Percentiles rank a stretch among this genome's conserved stretches.
Conservation (phyloP, 352 stramenopile genomes). For the Phytophthora megakarya region DNA sequence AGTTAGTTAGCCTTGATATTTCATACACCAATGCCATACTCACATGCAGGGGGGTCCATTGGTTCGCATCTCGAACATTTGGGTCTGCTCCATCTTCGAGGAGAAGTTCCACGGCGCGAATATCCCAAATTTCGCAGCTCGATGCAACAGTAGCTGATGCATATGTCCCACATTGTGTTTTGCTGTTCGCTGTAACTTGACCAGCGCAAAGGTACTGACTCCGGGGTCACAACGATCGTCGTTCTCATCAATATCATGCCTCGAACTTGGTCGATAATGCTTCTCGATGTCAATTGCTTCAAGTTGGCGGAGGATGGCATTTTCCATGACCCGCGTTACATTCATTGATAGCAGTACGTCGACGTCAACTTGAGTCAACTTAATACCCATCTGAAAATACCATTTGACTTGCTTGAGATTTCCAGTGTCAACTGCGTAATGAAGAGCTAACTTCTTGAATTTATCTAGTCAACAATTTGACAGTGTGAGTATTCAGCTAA, state of each 20-base stretch:
- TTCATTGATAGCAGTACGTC: conserved; percentile 41
- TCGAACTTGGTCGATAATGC: conserved; percentile 12
- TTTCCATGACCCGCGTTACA: conserved; percentile 28
- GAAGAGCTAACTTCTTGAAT: conserved; percentile 50
- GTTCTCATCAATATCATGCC: background rate
- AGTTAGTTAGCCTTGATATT: background rate
- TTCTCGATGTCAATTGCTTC: conserved; percentile 46
- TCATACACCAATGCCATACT: conserved; percentile 8
- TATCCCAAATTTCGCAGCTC: conserved; percentile 54
- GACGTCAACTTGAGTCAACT: conserved; percentile 39
- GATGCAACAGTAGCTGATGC: conserved; percentile 48
- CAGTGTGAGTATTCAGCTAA: background rate
- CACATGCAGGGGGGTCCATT: conserved; percentile 69
- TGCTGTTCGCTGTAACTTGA: conserved; percentile 38
- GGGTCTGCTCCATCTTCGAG: conserved; percentile 45
- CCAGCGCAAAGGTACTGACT: conserved; percentile 44
- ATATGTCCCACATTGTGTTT: conserved; percentile 28
- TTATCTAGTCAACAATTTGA: conserved; percentile 26
- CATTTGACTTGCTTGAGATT: conserved; percentile 50
- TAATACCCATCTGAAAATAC: conserved; percentile 40
- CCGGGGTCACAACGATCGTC: conserved; percentile 29
- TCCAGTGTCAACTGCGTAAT: conserved; percentile 49
- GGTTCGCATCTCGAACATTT: conserved; percentile 52
- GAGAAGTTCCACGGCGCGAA: conserved; percentile 41
- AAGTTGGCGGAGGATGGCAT: conserved; percentile 41